Evolutionary conservation across 2,329 filamentous ascomycete genomes (phyloP).

Genomic region (Westerdykella ornata): DNA sequence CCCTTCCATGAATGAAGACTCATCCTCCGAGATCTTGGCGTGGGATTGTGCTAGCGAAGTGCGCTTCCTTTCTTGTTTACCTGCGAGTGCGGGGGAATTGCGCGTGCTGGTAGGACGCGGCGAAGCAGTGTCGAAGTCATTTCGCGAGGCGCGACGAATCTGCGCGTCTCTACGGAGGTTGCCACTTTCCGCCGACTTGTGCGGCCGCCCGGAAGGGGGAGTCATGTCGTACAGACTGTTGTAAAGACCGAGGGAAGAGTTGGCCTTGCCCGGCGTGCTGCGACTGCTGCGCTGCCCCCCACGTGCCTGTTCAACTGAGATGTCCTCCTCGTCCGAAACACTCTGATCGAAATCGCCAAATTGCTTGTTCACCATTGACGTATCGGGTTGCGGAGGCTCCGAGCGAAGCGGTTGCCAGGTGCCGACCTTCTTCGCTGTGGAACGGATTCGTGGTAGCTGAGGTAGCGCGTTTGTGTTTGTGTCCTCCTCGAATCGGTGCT

Average conservation of each 20-base stretch:
- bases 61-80: conserved; percentile 35
- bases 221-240: conserved; percentile 45
- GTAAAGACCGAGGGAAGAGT: conserved; percentile 48
- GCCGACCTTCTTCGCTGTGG: conserved; percentile 35
- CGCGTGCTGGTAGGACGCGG: conserved; percentile 35
- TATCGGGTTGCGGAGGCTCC: conserved; percentile 31
- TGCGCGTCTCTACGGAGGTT: conserved; percentile 43
- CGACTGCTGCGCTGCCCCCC: conserved; percentile 40
- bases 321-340: conserved; percentile 40
- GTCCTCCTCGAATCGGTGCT: conserved; percentile 33
- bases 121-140: conserved; percentile 36
- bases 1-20: conserved; percentile 48
- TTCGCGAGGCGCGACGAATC: conserved; percentile 40
- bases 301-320: conserved; percentile 54
- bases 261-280: conserved; percentile 39
- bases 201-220: conserved; percentile 36
- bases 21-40: conserved; percentile 48
- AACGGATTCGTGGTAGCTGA: conserved; percentile 30
- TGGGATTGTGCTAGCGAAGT: conserved; percentile 52
- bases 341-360: conserved; percentile 40
- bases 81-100: conserved; percentile 28
- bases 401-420: conserved; percentile 33
- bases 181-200: conserved; percentile 32
- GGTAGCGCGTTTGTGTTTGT: conserved; percentile 25
- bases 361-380: conserved; percentile 36